Conservation (phyloP, 768 basidiomycete genomes). For the Tylopilus vinaceipallidus region DNA sequence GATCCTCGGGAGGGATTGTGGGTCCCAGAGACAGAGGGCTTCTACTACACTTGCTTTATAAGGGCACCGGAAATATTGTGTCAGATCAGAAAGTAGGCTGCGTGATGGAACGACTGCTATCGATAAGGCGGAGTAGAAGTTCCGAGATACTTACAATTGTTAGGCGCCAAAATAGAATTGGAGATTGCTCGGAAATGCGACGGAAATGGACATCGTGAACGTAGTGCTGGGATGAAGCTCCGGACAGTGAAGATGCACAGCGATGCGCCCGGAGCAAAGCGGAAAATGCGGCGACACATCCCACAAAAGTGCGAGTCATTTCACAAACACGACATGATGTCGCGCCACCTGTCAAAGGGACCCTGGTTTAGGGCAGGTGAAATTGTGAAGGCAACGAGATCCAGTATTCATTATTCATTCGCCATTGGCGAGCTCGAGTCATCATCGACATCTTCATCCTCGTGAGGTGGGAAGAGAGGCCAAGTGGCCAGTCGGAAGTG, state of each 20-base stretch:
- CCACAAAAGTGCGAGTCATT: conserved; percentile 5
- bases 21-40: conserved; percentile 27
- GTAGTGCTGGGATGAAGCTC: conserved; percentile 22
- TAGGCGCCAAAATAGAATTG: conserved; percentile 18
- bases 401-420: conserved; percentile 1
- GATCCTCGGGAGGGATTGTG: conserved; percentile 33
- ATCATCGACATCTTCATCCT: conserved; percentile 48
- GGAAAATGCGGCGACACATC: conserved; percentile 10
- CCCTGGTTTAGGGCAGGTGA: conserved; percentile 34
- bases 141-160: conserved; percentile 20
- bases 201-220: conserved; percentile 24
- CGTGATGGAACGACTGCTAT: conserved; percentile 24
- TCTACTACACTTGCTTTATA: conserved; percentile 31
- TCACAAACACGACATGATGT: conserved; percentile 4
- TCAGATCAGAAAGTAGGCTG: conserved; percentile 23
- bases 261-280: conserved; percentile 8
- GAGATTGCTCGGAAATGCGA: conserved; percentile 21
- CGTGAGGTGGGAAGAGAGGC: conserved; percentile 67
- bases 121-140: conserved; percentile 31
- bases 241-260: conserved; percentile 9
- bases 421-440: conserved; percentile 19
- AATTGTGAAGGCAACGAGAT: conserved; percentile 11
- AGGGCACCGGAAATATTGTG: conserved; percentile 16
- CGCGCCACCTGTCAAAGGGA: conserved; percentile 30
- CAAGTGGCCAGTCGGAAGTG: conserved; percentile 67